Evolutionary conservation across 805 yeast species (phyloP), one percentile per base, ranked within the genome.

Genomic region (Citeromyces matritensis): DNA sequence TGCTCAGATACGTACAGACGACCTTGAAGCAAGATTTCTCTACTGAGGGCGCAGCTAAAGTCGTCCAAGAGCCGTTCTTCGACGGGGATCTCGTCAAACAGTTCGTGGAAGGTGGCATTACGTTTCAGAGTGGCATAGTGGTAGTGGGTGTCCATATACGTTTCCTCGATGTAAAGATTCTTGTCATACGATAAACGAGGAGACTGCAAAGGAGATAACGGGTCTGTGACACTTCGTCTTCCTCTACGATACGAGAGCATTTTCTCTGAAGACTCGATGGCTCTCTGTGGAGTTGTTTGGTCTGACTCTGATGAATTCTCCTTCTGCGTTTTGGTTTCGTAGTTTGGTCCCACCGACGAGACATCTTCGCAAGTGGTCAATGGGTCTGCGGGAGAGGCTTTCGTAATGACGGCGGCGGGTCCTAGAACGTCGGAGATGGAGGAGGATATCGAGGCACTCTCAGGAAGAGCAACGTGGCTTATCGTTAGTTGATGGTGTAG

Each of bases 1-100:
- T 68, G 65, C 39, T 82, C 86, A 12, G 94, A 70, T 6, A 91
- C 64, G 47, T 82, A 91, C 17, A 91, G 43, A 31, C 94, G 61
- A 3, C 98, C 98, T 46, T 91, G 96, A 7, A 84, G 55, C 23
- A 88, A 58, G 30, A 85, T 82, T 39, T 88, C 97, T 37, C 84
- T 62, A 39, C 86, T 78, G 33, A 88, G 55, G 0, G 96, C 95
- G 59, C 97, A 91, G 17, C 83, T 71, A 44, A 79, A 86, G 43
- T 85, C 96, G 44, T 84, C 95, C 24, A 88, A 49, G 10, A 88
- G 55, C 31, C 77, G 58, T 44, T 88, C 96, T 29, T 71, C 65
- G 15, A 56, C 55, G 2, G 86, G 80, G 2, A 84, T 57, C 6
- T 73, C 61, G 34, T 72, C 63, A 58, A 88, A 91, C 3, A 77